Base-by-base conservation (phyloP, 2,329 filamentous ascomycete species). In the Cladosporium colombiae region DNA sequence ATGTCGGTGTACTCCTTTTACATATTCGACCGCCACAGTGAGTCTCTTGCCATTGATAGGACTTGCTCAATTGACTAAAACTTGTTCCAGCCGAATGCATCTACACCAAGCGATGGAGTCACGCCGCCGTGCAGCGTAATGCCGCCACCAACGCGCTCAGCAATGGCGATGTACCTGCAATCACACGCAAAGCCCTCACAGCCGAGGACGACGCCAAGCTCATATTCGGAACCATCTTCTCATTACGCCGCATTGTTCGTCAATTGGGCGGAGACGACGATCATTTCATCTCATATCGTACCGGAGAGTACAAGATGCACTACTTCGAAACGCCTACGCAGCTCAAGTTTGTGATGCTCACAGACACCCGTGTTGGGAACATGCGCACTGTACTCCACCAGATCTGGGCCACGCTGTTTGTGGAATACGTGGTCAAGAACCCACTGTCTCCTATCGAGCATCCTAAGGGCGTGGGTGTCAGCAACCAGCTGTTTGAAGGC, bases 1-100 rank as follows among this genome's bases (percentile, higher is more conserved):
- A 98, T 99, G 95, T 89, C 91, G 68, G 91, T 98, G 79, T 98
- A 96, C 82, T 93, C 93, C 67, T 97, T 99, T 81, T 97, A 97
- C 84, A 97, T 99, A 77, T 99, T 99, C 78, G 95, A 99, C 82
- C 90, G 95, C 71, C 95, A 99, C 81, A 97, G 95, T 97, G 85
- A 76, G 86, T 75, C 27, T 23, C 50, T 55, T 33, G 52, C 27
- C 52, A 55, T 18, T 55, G 52, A 29, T n/a, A 46, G 40, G 40
- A 46, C n/a, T 13, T 23, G 2, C 5, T 5, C 40, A 4, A 33
- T 31, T 21, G 5, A 62, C 66, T 65, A 5, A 67, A 31, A 33
- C 46, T 56, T 33, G 29, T 40, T 23, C 27, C 78, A 98, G 94
- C 95, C 77, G 94, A 98, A 82, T 99, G 95, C 83, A 93, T 99